Evolutionary conservation across 352 stramenopile species (phyloP).

Genomic region (Pythium phragmitis): DNA sequence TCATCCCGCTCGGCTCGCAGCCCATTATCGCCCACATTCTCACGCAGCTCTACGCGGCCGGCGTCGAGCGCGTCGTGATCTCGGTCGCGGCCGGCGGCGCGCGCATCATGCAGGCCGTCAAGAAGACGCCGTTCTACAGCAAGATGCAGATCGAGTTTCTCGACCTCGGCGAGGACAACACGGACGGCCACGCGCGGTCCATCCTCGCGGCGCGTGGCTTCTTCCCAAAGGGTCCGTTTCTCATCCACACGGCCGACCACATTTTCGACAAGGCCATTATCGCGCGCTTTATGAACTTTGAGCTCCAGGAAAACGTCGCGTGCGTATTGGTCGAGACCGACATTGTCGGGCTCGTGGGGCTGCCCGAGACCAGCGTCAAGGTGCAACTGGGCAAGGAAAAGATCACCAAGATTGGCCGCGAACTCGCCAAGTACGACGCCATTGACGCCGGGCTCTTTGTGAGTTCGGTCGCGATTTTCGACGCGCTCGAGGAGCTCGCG

Average conservation of each 20-base stretch:
- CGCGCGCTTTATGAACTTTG: slow-evolving; percentile 54
- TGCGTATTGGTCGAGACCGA: slow-evolving; percentile 79
- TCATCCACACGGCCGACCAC: slow-evolving; percentile 40
- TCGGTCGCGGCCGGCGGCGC: slow-evolving; percentile 57
- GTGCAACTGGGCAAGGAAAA: slow-evolving; percentile 60
- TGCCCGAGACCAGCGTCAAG: slow-evolving; percentile 60
- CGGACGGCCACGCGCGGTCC: slow-evolving; percentile 31
- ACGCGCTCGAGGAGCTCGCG: slow-evolving; percentile 58
- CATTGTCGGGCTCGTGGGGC: slow-evolving; percentile 52
- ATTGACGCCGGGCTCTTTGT: slow-evolving; percentile 76
- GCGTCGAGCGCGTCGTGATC: slow-evolving; percentile 78
- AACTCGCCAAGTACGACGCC: slow-evolving; percentile 54
- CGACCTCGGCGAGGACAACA: slow-evolving; percentile 30
- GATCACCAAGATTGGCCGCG: slow-evolving; percentile 59
- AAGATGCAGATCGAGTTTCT: slow-evolving; percentile 59
- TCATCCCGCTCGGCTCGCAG: slow-evolving; percentile 70
- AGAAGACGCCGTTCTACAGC: slow-evolving; percentile 62
- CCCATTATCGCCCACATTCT: slow-evolving; percentile 80
- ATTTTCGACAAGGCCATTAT: slow-evolving; percentile 60
- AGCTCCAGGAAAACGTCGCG: slow-evolving; percentile 54
- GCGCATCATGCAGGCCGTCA: slow-evolving; percentile 62
- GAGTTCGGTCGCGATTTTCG: slow-evolving; percentile 67
- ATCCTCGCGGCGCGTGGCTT: slow-evolving; percentile 33
- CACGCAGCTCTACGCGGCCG: slow-evolving; percentile 71
- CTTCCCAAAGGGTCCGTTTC: slow-evolving; percentile 29